A percentile compares a stretch with the other conserved stretches of the same genome.
Evolutionary conservation across 139 green algal genomes (phyloP).

Genomic region (Eudorina sp.): DNA sequence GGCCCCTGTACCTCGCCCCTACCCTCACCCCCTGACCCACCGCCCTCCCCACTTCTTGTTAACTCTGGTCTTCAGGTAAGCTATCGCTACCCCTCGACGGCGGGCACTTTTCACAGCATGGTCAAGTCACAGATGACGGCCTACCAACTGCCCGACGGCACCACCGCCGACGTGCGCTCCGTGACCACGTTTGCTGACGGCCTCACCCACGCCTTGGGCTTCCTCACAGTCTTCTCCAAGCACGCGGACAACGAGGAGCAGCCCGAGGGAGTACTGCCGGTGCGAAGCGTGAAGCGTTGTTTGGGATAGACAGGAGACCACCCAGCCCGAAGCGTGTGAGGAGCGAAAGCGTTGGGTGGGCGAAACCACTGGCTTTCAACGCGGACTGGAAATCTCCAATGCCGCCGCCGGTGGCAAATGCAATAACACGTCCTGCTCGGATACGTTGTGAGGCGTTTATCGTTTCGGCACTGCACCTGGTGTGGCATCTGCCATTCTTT

Average conservation of each 20-base stretch:
- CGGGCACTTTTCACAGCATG: background rate
- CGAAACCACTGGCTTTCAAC: background rate
- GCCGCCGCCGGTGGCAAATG: background rate
- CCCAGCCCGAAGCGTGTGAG: no score
- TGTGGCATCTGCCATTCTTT: no score
- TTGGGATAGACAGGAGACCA: background rate
- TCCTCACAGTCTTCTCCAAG: background rate
- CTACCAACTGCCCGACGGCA: background rate
- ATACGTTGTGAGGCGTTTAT: no score
- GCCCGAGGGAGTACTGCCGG: background rate
- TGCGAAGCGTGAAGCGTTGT: background rate
- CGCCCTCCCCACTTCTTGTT: background rate
- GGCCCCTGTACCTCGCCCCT: background rate
- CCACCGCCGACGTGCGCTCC: background rate
- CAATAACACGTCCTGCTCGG: background rate
- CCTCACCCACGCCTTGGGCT: constrained; percentile 29
- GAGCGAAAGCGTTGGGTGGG: no score
- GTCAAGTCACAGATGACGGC: background rate
- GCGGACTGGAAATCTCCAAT: background rate
- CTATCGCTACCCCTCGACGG: background rate
- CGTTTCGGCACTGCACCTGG: no score
- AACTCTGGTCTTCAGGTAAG: background rate
- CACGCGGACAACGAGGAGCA: background rate
- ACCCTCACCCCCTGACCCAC: background rate
- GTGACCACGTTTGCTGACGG: background rate